A percentile compares a stretch with the other conserved stretches of the same genome.
These are phyloP conservation scores for Quercus cerris DNA, from an alignment of 306 rosid genomes.

Conservation along the genomic window DNA sequence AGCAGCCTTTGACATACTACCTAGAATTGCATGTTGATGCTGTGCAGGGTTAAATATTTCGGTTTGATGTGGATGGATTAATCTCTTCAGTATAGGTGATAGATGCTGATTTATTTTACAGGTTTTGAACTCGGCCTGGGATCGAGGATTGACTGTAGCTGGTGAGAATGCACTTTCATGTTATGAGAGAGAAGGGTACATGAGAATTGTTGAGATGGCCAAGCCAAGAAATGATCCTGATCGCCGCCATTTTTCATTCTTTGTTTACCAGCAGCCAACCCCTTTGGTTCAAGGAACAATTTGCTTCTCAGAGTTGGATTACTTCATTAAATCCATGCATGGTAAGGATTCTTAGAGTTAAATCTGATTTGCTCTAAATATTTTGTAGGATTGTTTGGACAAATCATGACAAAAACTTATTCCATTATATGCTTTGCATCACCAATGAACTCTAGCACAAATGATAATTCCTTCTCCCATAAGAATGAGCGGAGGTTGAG, in stretches of 20 bases:
- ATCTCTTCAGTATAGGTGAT: conserved; percentile 6
- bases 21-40: background rate
- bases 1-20: conserved; percentile 5
- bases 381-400: background rate
- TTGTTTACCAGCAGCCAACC: conserved; percentile 72
- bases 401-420: background rate
- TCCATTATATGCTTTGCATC: background rate
- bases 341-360: conserved; percentile 51
- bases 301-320: conserved; percentile 72
- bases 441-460: too few relatives aligned
- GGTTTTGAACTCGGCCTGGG: conserved; percentile 89
- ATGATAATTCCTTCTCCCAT: too few relatives aligned
- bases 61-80: background rate
- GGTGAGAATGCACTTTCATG: conserved; percentile 85
- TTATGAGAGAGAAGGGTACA: conserved; percentile 74
- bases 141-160: conserved; percentile 64
- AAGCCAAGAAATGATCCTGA: conserved; percentile 94
- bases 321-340: conserved; percentile 89
- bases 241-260: conserved; percentile 69
- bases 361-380: conserved; percentile 7
- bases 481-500: too few relatives aligned
- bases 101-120: conserved; percentile 20
- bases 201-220: conserved; percentile 72
- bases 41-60: background rate
- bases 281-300: conserved; percentile 64